Percentiles rank a stretch among this genome's conserved stretches.
These are phyloP conservation scores for Crucibulum laeve DNA, from an alignment of 768 basidiomycete species.

Conservation along the genomic window DNA sequence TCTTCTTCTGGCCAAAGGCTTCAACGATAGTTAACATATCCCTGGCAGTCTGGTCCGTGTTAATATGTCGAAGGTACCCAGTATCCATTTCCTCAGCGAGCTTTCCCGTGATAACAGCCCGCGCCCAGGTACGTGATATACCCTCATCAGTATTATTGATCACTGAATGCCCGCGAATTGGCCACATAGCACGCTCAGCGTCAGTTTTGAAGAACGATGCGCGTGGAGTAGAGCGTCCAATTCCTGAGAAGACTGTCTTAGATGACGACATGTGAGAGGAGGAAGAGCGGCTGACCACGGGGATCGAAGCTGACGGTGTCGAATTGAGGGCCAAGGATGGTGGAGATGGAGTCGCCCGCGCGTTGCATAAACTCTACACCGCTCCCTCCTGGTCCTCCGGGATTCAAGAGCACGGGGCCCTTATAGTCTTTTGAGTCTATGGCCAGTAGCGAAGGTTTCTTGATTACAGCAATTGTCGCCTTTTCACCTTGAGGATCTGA, in stretches of 20 bases:
- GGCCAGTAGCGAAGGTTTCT: constrained; percentile 29
- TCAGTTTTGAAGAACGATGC: constrained; percentile 30
- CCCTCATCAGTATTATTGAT: constrained; percentile 19
- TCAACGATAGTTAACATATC: constrained; percentile 32
- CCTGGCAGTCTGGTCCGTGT: constrained; percentile 29
- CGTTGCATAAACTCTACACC: constrained; percentile 26
- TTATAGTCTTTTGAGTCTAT: constrained; percentile 24
- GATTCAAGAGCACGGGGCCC: constrained; percentile 42
- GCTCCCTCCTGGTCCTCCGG: constrained; percentile 43
- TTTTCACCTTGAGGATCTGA: constrained; percentile 29
- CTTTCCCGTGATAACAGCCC: constrained; percentile 22
- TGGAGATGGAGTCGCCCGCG: constrained; percentile 18
- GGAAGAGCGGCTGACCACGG: constrained; percentile 24
- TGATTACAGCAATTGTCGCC: constrained; percentile 37
- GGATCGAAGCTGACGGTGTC: constrained; percentile 46
- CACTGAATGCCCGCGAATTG: constrained; percentile 2
- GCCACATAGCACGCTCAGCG: constrained; percentile 26
- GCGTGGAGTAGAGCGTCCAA: constrained; percentile 27
- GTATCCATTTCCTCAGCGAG: constrained; percentile 25
- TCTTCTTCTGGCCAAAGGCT: constrained; percentile 24
- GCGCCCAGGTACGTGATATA: constrained; percentile 26
- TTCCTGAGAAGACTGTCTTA: constrained; percentile 16
- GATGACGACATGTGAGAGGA: not conserved
- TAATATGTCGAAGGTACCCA: constrained; percentile 24
- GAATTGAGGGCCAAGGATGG: constrained; percentile 36